phyloP scores from a whole-genome alignment of 352 stramenopile species.

The Globisporangium paddicum region DNA sequence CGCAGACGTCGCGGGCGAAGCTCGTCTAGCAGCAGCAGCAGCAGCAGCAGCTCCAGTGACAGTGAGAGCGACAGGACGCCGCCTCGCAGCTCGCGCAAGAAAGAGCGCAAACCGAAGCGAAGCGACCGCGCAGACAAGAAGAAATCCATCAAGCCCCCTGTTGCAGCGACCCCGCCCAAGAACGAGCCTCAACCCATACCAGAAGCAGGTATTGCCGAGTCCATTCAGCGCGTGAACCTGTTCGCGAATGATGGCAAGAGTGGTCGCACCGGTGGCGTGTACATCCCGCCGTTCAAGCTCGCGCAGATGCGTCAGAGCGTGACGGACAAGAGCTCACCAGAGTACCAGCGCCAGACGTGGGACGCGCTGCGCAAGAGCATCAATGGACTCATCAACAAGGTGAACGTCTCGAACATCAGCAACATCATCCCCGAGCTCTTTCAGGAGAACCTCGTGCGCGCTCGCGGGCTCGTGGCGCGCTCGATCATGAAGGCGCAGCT shows the following conservation, averaged over 20 bases:
- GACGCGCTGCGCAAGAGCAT: constrained; percentile 96
- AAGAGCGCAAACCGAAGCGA: constrained; percentile 2
- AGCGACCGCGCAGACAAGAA: background rate
- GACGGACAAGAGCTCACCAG: constrained; percentile 55
- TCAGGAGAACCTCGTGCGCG: constrained; percentile 96
- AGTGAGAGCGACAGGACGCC: constrained; percentile 17
- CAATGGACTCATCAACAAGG: constrained; percentile 99
- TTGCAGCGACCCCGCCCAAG: background rate
- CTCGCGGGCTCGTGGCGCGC: constrained; percentile 91
- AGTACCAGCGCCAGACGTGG: constrained; percentile 93
- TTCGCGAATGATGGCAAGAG: constrained; percentile 32
- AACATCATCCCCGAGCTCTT: constrained; percentile 96
- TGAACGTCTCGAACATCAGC: constrained; percentile 93
- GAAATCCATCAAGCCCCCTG: background rate
- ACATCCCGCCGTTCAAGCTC: constrained; percentile 92
- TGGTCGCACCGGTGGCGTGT: constrained; percentile 87
- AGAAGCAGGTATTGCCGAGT: background rate
- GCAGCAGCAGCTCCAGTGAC: constrained; percentile 1
- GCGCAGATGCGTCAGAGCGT: constrained; percentile 63
- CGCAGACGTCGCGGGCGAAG: constrained; percentile 4
- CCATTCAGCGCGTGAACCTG: constrained; percentile 25
- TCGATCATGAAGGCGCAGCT: constrained; percentile 96
- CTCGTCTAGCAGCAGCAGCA: constrained; percentile 2
- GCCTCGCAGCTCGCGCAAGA: constrained; percentile 13
- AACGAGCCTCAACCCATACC: background rate